Conservation (phyloP, 2,329 filamentous ascomycete genomes). For the Annulohypoxylon truncatum region DNA sequence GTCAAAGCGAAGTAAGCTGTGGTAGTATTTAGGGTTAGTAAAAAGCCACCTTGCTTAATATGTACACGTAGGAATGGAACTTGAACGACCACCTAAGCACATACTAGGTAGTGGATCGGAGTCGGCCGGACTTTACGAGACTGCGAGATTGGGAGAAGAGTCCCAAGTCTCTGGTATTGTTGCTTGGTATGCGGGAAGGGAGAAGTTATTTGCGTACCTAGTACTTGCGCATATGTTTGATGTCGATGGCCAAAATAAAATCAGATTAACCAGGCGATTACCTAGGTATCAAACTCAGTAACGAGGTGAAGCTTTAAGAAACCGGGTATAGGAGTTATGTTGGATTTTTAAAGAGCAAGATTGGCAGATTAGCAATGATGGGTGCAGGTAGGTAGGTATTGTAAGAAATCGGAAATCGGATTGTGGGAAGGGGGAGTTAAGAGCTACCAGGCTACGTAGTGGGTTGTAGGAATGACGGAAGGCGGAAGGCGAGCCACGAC, state of each 20-base stretch:
- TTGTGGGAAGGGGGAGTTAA: conserved; percentile 26
- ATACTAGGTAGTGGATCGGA: conserved; percentile 22
- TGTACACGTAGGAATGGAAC: conserved; percentile 39
- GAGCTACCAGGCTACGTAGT: conserved; percentile 26
- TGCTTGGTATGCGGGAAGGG: conserved; percentile 8
- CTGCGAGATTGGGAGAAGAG: not conserved
- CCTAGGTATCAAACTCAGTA: not conserved
- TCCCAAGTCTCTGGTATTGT: conserved; percentile 8
- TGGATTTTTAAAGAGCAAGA: not conserved
- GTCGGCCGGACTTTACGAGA: conserved; percentile 23
- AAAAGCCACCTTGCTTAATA: conserved; percentile 46
- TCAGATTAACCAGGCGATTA: not conserved
- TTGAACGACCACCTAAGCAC: conserved; percentile 6
- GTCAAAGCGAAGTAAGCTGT: conserved; percentile 40
- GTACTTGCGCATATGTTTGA: conserved; percentile 6
- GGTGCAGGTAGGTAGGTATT: conserved; percentile 13
- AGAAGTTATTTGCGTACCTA: conserved; percentile 6
- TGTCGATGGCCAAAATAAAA: not conserved
- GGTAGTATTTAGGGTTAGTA: conserved; percentile 46
- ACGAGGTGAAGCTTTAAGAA: not conserved
- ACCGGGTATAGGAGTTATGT: not conserved
- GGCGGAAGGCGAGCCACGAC: conserved; percentile 16
- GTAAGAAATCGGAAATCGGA: conserved; percentile 19
- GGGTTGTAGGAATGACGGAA: conserved; percentile 42
- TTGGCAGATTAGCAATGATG: conserved; percentile 2